Base-by-base conservation (phyloP, 305 asterid genomes). In the Euphrasia arctica region DNA sequence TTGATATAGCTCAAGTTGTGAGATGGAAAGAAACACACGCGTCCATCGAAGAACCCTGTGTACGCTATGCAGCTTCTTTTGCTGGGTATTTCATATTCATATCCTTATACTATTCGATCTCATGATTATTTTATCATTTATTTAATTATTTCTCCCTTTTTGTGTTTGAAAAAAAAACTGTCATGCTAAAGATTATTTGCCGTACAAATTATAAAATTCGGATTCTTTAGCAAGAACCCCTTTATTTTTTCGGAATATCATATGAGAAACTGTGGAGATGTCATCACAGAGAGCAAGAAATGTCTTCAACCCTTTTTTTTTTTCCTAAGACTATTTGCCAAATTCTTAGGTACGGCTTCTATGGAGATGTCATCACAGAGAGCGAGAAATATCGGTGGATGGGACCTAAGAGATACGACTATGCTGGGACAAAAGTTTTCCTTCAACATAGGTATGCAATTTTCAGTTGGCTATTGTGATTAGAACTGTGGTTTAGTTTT, bases 1-100 rank as follows among this genome's bases (percentile, higher is more conserved):
- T 93, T 76, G 96, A 93, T 88, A 71, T 93, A 74, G 97, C 93
- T 79, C 99, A 86, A 79, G 82, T 93, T 66, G 95, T 90, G 60
- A 82, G 96, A 80, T 90, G 99, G 96, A 88, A 80, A 80, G 77
- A 67, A 45, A 84, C 96, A 13, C 71, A 76, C 63, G 69, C 78
- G 0, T 82, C 97, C 70, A 77, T 79, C 52, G 90, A 86, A 65
- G 97, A 93, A 76, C 92, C 97, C 64, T 83, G 72, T 78, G 89
- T 85, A 72, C 95, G 92, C 85, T 93, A 93, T 83, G 97, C 99
- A 62, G 99, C 99, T 76, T 90, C 97, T 65, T 93, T 93, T 70
- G 92, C 96, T 60, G 99, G 99, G 97, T 90, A 90, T 72, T 64
- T 58, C 32, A 70, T 18, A 18, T 18, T 18, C 22, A 18, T 18